Conservation (phyloP, 345 rosid species). For the Eucalyptus rudis region DNA sequence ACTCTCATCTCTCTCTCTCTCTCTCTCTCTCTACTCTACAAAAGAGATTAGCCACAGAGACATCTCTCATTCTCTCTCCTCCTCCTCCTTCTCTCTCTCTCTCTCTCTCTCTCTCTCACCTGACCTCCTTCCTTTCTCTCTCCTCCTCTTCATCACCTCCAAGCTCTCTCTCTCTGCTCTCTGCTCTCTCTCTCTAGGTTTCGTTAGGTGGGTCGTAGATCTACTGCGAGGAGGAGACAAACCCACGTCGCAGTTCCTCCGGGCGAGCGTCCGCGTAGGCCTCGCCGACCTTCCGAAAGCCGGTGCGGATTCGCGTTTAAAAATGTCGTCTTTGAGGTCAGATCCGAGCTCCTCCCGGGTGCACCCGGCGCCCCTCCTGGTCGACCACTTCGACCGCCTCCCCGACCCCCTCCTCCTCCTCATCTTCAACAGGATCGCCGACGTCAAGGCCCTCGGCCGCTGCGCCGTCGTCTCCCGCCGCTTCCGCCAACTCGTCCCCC, state of each 20-base stretch:
- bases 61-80: not conserved
- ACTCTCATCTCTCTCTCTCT: not conserved
- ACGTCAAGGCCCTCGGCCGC: slow-evolving; percentile 83
- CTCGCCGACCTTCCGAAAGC: not conserved
- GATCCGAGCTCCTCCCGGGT: slow-evolving; percentile 14
- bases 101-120: not conserved
- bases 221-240: not conserved
- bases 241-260: not conserved
- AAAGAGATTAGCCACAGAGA: not conserved
- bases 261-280: not conserved
- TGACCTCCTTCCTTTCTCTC: not conserved
- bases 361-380: slow-evolving; percentile 29
- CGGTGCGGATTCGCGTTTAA: not conserved
- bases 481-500: slow-evolving; percentile 64
- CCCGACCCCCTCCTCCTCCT: slow-evolving; percentile 69
- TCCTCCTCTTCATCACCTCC: not conserved
- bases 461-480: slow-evolving; percentile 80
- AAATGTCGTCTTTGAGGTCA: not conserved
- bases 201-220: not conserved
- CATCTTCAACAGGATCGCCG: slow-evolving; percentile 75
- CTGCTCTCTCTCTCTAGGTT: not conserved
- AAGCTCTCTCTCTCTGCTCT: not conserved
- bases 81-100: not conserved
- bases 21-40: not conserved
- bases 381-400: slow-evolving; percentile 81